phyloP scores from a whole-genome alignment of 305 asterid genomes.

The Caryopteris hybrid region DNA sequence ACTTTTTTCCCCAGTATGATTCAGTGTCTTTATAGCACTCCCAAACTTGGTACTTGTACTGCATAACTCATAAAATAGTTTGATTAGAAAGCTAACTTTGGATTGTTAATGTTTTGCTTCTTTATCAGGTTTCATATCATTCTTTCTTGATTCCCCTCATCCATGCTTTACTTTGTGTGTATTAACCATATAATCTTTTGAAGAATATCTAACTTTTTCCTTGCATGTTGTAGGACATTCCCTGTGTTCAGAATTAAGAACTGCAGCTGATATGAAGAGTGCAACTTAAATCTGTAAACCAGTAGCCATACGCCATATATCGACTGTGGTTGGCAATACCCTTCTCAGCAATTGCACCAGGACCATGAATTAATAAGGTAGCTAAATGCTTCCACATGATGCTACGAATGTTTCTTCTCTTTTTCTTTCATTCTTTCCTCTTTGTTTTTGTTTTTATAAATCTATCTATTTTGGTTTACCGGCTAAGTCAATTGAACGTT shows the following conservation, averaged over 20 bases:
- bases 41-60: not conserved
- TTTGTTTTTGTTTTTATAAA: too few relatives aligned
- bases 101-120: not conserved
- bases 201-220: not conserved
- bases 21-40: not conserved
- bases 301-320: not conserved
- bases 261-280: not conserved
- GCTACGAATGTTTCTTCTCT: not conserved
- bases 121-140: not conserved
- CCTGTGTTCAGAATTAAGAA: not conserved
- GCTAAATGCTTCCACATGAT: not conserved
- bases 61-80: not conserved
- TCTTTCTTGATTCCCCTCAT: not conserved
- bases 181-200: not conserved
- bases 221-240: not conserved
- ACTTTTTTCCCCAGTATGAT: not conserved
- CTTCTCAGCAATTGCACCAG: not conserved
- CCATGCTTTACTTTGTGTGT: not conserved
- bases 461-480: not conserved
- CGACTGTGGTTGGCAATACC: not conserved
- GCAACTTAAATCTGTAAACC: not conserved
- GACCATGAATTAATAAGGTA: conserved; percentile 9
- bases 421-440: not conserved
- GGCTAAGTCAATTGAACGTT: not conserved
- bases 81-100: not conserved